Conservation (phyloP, 2,329 filamentous ascomycete genomes). For the Calonectria hawksworthii region DNA sequence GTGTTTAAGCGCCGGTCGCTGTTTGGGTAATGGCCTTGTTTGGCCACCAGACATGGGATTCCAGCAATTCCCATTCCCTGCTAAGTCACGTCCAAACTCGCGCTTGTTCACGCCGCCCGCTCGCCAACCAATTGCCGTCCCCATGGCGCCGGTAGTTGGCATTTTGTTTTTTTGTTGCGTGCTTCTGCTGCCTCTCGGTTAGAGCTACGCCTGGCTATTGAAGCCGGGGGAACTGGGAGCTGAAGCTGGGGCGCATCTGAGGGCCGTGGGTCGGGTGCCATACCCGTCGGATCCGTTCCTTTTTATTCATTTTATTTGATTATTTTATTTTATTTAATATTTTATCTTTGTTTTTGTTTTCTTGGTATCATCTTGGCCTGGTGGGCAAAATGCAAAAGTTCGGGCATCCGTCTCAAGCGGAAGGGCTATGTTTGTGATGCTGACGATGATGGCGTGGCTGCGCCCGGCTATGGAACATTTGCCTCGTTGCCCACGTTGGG, state of each 20-base stretch:
- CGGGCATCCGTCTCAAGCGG: conserved; percentile 1
- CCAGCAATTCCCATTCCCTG: conserved; percentile 38
- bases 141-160: conserved; percentile 29
- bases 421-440: conserved; percentile 18
- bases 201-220: neutral
- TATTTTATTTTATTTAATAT: too few species aligned
- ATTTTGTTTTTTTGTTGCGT: conserved; percentile 7
- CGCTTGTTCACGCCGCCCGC: conserved; percentile 19
- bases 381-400: conserved; percentile 8
- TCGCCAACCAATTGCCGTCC: conserved; percentile 27
- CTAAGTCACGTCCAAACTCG: conserved; percentile 24
- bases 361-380: neutral
- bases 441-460: conserved; percentile 43
- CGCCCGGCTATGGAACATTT: conserved; percentile 17
- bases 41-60: conserved; percentile 39
- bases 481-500: conserved; percentile 26
- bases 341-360: neutral
- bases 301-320: neutral
- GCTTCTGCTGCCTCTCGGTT: conserved; percentile 8
- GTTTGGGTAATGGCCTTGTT: conserved; percentile 26
- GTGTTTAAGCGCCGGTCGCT: conserved; percentile 34
- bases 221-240: neutral
- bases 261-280: neutral
- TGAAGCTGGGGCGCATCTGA: neutral
- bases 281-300: conserved; percentile 10